Base-by-base conservation (phyloP, 495 filamentous ascomycete genomes). In the Wilcoxina mikolae region DNA sequence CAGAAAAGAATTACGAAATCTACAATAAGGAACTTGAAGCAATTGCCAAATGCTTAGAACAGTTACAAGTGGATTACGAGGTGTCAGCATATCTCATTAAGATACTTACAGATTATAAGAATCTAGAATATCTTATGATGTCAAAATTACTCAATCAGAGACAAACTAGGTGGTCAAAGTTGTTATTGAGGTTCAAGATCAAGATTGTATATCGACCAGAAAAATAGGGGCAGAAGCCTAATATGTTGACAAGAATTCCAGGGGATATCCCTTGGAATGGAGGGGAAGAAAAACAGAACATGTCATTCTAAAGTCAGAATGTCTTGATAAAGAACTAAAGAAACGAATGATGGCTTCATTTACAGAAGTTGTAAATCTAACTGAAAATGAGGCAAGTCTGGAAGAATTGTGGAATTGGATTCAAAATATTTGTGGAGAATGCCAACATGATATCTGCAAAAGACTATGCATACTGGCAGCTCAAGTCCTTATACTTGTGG, bases 121-220 rank as follows among this genome's bases (percentile, higher is more conserved):
- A 60, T 7, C 29, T 69, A 9, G 51, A 64, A 31, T 64, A 67
- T 24, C 64, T 68, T 26, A 65, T 64, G 33, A 56, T 27, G 2
- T 39, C 50, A 1, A 53, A 57, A 23, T 38, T 53, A 0, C 12
- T 57, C 0, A 54, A 57, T 18, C 54, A 24, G 0, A 12, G 53
- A 0, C 47, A 59, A 17, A 49, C 48, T 0, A 0, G 49, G 11
- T 57, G 43, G 49, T 38, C 50, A 0, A 49, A 56, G 27, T 54
- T 53, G n/a, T 42, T 60, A 1, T 56, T 31, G 0, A 39, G 27
- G 4, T 60, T 60, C 17, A 20, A 57, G 12, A 58, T 55, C 31
- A 27, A 35, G 3, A 60, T 55, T 11, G 47, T 43, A 1, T 60
- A 46, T 35, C 31, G 50, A 45, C 58, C 58, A 41, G 51, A 56